Conservation (phyloP, 345 rosid species). For the Draba incana region DNA sequence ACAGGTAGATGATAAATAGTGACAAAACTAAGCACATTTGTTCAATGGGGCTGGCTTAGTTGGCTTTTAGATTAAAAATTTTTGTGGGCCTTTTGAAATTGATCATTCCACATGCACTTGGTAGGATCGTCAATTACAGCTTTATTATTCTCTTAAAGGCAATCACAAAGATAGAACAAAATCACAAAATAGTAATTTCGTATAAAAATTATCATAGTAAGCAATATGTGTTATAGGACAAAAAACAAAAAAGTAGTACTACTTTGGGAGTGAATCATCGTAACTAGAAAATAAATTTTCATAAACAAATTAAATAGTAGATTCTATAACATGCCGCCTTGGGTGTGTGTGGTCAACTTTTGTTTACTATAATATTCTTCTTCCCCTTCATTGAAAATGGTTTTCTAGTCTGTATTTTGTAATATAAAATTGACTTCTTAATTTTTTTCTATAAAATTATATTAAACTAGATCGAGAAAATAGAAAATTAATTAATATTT, state of each 20-base stretch:
- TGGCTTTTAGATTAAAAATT: slow-evolving; percentile 40
- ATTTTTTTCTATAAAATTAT: too few species aligned
- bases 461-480: too few species aligned
- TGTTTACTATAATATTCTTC: neutral
- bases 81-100: slow-evolving; percentile 40
- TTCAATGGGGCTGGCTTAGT: slow-evolving; percentile 39
- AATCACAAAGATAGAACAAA: slow-evolving; percentile 22
- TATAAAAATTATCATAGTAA: neutral
- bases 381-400: too few species aligned
- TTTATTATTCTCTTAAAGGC: slow-evolving; percentile 34
- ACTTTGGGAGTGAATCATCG: neutral
- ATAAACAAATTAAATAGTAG: neutral
- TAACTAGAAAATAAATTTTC: neutral
- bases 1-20: slow-evolving; percentile 43
- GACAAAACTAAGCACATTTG: slow-evolving; percentile 40
- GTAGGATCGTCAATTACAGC: slow-evolving; percentile 41
- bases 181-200: slow-evolving; percentile 6
- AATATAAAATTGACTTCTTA: too few species aligned
- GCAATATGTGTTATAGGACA: slow-evolving; percentile 15
- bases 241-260: neutral
- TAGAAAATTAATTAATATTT: too few species aligned
- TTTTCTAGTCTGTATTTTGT: too few species aligned
- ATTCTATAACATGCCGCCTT: too few species aligned
- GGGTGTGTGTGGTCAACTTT: too few species aligned
- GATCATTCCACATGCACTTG: slow-evolving; percentile 45